Evolutionary conservation across 2,329 filamentous ascomycete species (phyloP).

Genomic region (Scedosporium apiospermum): DNA sequence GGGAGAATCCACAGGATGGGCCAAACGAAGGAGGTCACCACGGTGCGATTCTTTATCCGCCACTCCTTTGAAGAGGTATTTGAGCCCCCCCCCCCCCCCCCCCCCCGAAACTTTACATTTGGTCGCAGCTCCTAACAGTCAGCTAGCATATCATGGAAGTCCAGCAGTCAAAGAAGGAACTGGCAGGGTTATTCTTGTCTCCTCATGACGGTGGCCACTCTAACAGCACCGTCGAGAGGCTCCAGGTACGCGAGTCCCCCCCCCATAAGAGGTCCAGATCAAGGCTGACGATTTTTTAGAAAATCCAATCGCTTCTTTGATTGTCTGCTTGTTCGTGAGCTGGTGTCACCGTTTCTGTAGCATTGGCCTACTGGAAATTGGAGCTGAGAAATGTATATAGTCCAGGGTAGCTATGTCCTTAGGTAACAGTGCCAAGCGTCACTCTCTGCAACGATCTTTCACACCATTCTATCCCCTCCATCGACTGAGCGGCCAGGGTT

Average conservation of each 20-base stretch:
- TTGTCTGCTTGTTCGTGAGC: no score
- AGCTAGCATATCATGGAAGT: constrained; percentile 5
- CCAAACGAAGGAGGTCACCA: constrained; percentile 25
- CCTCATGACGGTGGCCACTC: constrained; percentile 3
- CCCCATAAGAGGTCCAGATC: no score
- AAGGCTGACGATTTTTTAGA: no score
- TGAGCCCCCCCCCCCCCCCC: neutral
- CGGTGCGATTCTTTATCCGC: constrained; percentile 25
- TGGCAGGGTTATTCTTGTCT: constrained; percentile 3
- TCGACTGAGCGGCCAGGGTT: no score
- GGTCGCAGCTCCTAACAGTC: neutral
- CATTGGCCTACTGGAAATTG: no score
- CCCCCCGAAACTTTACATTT: neutral
- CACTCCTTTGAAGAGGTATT: constrained; percentile 27
- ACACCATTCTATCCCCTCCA: no score
- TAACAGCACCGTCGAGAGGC: neutral
- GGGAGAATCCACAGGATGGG: constrained; percentile 27
- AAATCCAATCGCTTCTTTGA: no score
- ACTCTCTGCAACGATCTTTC: no score
- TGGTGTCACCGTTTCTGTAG: no score
- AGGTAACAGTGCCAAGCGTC: no score
- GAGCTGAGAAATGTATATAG: no score
- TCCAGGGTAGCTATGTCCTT: no score
- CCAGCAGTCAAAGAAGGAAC: constrained; percentile 7
- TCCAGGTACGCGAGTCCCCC: neutral